Evolutionary conservation across 192 early-diverging fungal species (phyloP).

Genomic region (Chytriomyces confervae): DNA sequence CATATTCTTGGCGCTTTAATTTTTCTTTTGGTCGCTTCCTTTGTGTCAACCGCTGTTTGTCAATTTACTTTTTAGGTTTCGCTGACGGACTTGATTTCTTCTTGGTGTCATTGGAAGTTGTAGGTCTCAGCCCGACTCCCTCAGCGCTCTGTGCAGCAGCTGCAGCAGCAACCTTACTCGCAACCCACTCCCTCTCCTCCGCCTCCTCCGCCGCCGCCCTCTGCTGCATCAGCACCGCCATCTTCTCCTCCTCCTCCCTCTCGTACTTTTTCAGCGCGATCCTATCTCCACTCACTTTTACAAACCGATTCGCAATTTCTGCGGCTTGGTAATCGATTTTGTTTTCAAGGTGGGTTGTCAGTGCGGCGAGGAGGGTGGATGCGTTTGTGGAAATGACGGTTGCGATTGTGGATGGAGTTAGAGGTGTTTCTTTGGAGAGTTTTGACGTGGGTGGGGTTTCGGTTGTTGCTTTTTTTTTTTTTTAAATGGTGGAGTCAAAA

Average conservation of each 20-base stretch:
- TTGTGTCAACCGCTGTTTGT: too few relatives aligned
- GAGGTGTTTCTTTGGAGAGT: constrained; percentile 4
- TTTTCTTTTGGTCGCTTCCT: too few relatives aligned
- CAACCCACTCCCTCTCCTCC: neutral
- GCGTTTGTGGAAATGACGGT: neutral
- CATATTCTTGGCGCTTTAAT: too few relatives aligned
- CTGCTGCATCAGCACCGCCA: neutral
- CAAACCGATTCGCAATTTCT: neutral
- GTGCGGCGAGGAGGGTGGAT: neutral
- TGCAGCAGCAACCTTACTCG: too few relatives aligned
- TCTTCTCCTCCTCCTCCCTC: constrained; percentile 27
- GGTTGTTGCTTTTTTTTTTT: neutral
- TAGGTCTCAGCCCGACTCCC: too few relatives aligned
- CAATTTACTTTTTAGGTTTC: too few relatives aligned
- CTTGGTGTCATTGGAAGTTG: too few relatives aligned
- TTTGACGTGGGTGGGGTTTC: neutral
- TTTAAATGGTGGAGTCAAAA: neutral
- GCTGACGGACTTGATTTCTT: too few relatives aligned
- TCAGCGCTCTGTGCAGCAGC: too few relatives aligned
- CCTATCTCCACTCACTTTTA: constrained; percentile 7
- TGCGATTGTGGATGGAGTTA: neutral
- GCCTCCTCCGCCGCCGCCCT: neutral
- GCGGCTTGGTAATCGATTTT: constrained; percentile 20
- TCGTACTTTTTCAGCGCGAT: constrained; percentile 24
- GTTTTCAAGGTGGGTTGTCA: constrained; percentile 1